Evolutionary conservation across 1,284 basidiomycete genomes (phyloP).

Genomic region (Pisolithus thermaeus): DNA sequence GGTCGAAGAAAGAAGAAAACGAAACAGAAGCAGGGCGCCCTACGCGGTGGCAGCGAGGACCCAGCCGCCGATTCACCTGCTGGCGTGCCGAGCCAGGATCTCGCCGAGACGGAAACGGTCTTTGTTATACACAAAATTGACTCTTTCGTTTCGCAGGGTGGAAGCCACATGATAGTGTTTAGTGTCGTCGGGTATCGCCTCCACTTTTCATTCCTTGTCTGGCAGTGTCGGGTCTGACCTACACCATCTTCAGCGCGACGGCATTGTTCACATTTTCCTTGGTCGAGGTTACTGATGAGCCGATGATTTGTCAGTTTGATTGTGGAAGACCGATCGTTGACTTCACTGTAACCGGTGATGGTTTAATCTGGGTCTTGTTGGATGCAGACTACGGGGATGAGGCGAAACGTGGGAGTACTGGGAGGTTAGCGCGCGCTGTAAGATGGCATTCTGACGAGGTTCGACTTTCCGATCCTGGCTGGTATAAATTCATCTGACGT

Average conservation of each 20-base stretch:
- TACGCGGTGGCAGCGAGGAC: constrained; percentile 8
- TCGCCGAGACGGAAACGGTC: constrained; percentile 42
- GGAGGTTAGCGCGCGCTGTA: constrained; percentile 12
- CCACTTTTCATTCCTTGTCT: too few species aligned
- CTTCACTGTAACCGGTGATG: constrained; percentile 41
- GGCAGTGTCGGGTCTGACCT: background rate
- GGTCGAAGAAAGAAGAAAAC: constrained; percentile 20
- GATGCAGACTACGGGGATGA: constrained; percentile 38
- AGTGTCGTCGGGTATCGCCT: constrained; percentile 55
- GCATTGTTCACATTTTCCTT: constrained; percentile 56
- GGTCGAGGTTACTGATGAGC: constrained; percentile 23
- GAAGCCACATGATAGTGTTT: constrained; percentile 52
- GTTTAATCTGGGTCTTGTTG: constrained; percentile 43
- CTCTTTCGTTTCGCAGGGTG: constrained; percentile 22
- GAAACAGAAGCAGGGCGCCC: constrained; percentile 18
- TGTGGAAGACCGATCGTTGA: constrained; percentile 55
- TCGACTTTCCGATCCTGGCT: background rate
- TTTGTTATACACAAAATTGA: constrained; percentile 23
- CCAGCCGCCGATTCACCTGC: background rate
- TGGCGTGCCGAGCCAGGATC: constrained; percentile 1
- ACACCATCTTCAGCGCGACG: constrained; percentile 44
- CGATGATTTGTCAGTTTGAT: constrained; percentile 39
- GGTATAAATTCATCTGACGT: background rate
- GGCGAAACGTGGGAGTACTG: constrained; percentile 33
- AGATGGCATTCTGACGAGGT: constrained; percentile 19